A percentile compares a stretch with the other conserved stretches of the same genome.
Conservation (phyloP, 2,329 filamentous ascomycete species). For the Exophiala lecanii-corni region DNA sequence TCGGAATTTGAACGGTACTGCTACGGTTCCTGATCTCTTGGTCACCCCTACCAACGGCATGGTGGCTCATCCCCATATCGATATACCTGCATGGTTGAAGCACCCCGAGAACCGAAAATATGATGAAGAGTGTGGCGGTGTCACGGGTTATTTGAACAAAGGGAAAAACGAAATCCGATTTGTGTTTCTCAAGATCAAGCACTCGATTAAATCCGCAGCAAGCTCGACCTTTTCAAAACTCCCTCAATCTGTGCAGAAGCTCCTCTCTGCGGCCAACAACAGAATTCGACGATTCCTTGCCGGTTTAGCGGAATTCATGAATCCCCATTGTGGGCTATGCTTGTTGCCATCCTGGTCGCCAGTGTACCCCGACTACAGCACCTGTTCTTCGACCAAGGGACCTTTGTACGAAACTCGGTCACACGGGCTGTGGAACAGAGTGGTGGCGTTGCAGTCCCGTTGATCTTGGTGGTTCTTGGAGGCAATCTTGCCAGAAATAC, state of each 20-base stretch:
- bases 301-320: slow-evolving; percentile 92
- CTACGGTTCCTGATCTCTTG: slow-evolving; percentile 27
- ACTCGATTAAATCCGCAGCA: slow-evolving; percentile 24
- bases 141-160: slow-evolving; percentile 29
- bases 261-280: slow-evolving; percentile 40
- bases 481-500: slow-evolving; percentile 94
- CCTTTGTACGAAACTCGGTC: slow-evolving; percentile 88
- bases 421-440: slow-evolving; percentile 81
- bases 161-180: slow-evolving; percentile 26
- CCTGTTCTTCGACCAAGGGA: slow-evolving; percentile 82
- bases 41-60: slow-evolving; percentile 48
- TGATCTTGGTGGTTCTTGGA: slow-evolving; percentile 92
- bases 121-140: slow-evolving; percentile 28
- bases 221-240: slow-evolving; percentile 44
- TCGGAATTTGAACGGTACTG: slow-evolving; percentile 10
- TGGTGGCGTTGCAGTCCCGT: slow-evolving; percentile 84
- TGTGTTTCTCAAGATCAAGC: slow-evolving; percentile 18
- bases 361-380: slow-evolving; percentile 77
- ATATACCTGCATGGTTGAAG: slow-evolving; percentile 60
- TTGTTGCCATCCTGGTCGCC: slow-evolving; percentile 82
- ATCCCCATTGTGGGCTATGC: slow-evolving; percentile 98
- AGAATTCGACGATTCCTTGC: slow-evolving; percentile 50
- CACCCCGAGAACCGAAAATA: slow-evolving; percentile 33
- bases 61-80: slow-evolving; percentile 31
- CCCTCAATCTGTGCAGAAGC: slow-evolving; percentile 50